Conservation (phyloP, 2,329 filamentous ascomycete genomes). For the Zymoseptoria ardabiliae region DNA sequence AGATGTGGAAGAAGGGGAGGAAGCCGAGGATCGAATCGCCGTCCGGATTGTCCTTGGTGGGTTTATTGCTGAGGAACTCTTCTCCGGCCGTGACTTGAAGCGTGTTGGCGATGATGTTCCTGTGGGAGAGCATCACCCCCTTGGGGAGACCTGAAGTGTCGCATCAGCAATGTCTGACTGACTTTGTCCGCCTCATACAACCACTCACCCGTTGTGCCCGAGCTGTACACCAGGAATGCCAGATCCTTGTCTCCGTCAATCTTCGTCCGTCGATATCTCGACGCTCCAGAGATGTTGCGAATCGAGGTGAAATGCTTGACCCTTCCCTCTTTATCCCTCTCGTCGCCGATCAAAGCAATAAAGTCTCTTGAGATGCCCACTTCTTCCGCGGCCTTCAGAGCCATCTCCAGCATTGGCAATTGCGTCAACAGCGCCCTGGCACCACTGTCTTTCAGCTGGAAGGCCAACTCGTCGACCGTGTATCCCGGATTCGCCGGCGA, state of each 20-base stretch:
- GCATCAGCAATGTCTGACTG: conserved; percentile 39
- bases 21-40: conserved; percentile 70
- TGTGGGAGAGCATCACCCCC: conserved; percentile 81
- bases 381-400: conserved; percentile 58
- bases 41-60: conserved; percentile 41
- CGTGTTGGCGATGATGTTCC: conserved; percentile 70
- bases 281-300: conserved; percentile 54
- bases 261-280: conserved; percentile 53
- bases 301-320: conserved; percentile 69
- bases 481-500: conserved; percentile 88
- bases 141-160: conserved; percentile 61
- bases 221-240: conserved; percentile 80
- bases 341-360: conserved; percentile 70
- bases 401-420: conserved; percentile 55
- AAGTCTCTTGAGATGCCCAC: conserved; percentile 64
- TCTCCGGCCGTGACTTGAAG: conserved; percentile 37
- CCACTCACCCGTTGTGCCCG: conserved; percentile 68
- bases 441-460: conserved; percentile 71
- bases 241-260: conserved; percentile 64
- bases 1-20: conserved; percentile 86
- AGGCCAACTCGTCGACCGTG: conserved; percentile 72
- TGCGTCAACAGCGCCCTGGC: conserved; percentile 73
- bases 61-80: conserved; percentile 45
- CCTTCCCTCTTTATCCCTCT: conserved; percentile 49
- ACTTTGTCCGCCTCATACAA: background rate